These are phyloP conservation scores for Guadua angustifolia DNA, from an alignment of 176 grass and related monocot genomes.

Conservation along the genomic window DNA sequence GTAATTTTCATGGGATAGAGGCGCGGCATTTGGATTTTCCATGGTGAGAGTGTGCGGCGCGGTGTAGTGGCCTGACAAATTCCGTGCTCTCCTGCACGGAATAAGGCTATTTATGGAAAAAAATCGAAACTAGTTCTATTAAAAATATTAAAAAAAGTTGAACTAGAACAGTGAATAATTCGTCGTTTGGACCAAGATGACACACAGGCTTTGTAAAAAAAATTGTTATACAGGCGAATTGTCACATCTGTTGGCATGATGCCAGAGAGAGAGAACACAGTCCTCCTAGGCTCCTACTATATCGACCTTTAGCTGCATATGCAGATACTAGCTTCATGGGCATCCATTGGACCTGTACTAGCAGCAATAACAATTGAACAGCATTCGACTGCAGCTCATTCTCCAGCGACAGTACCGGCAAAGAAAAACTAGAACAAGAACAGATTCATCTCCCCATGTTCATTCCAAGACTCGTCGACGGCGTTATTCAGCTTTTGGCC, in stretches of 20 bases:
- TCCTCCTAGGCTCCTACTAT: background rate
- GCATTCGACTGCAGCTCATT: background rate
- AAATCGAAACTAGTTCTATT: too few species aligned
- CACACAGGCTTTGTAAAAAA: background rate
- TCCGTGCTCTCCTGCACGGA: too few species aligned
- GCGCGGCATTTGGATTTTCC: too few species aligned
- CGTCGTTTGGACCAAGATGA: background rate
- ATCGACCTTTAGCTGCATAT: too few species aligned
- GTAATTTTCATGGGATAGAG: too few species aligned
- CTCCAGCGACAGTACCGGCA: background rate
- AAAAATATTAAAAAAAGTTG: too few species aligned
- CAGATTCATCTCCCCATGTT: background rate
- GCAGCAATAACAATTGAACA: background rate
- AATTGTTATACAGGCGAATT: too few species aligned
- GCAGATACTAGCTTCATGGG: background rate
- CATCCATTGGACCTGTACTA: background rate
- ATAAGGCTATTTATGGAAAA: too few species aligned
- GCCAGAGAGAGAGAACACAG: background rate
- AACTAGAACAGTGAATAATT: too few species aligned
- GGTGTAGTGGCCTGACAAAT: too few species aligned
- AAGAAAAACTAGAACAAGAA: background rate
- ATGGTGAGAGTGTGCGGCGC: too few species aligned
- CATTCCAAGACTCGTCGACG: background rate
- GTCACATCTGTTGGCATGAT: constrained; percentile 6
- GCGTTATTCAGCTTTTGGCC: background rate